These are phyloP conservation scores for Lycium ferocissimum DNA, from an alignment of 257 asterid species.

Conservation along the genomic window DNA sequence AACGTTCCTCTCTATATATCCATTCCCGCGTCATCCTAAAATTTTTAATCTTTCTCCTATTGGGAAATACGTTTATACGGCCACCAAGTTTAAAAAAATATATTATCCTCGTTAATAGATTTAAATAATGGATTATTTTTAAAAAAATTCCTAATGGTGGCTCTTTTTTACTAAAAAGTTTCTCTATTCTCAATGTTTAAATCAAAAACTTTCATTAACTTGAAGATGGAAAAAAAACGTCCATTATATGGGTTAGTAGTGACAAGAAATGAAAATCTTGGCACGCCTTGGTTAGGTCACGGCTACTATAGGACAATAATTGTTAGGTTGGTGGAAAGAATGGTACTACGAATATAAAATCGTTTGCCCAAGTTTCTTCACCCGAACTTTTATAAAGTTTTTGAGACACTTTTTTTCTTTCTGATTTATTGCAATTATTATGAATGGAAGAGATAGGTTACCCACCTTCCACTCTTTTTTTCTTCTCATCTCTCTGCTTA, in stretches of 20 bases:
- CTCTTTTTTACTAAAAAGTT: neutral
- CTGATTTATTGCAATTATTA: neutral
- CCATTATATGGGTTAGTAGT: neutral
- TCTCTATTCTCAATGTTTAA: too few species aligned
- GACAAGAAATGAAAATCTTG: conserved; percentile 16
- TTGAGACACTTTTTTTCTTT: neutral
- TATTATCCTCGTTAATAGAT: too few species aligned
- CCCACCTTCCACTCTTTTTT: conserved; percentile 50
- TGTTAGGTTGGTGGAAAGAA: conserved; percentile 66
- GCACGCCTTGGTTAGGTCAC: conserved; percentile 48
- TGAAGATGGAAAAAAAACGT: neutral
- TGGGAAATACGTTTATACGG: too few species aligned
- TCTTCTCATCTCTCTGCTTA: conserved; percentile 73
- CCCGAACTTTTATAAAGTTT: conserved; percentile 40
- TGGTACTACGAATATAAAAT: conserved; percentile 33
- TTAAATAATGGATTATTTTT: too few species aligned
- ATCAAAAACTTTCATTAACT: neutral
- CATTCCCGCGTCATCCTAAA: too few species aligned
- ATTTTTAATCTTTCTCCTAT: too few species aligned
- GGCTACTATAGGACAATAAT: conserved; percentile 43
- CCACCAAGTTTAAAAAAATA: too few species aligned
- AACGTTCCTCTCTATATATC: too few species aligned
- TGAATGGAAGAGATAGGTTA: conserved; percentile 51
- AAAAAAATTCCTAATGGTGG: too few species aligned
- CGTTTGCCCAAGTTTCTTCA: conserved; percentile 47